phyloP scores from a whole-genome alignment of 2,329 filamentous ascomycete species.

The Penicillium sp. region DNA sequence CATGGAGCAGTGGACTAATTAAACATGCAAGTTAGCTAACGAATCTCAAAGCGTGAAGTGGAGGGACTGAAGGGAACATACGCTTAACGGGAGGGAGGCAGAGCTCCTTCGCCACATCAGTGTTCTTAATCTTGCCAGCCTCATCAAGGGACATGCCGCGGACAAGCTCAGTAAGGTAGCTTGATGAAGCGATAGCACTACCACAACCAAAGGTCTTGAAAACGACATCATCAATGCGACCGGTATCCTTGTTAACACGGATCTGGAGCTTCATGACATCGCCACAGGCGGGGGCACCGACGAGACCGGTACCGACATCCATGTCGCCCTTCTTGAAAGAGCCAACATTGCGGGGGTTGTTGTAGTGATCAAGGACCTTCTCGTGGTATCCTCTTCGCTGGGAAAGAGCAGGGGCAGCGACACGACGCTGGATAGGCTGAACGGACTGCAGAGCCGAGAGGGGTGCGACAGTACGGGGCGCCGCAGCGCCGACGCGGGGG shows the following conservation, averaged over 20 bases:
- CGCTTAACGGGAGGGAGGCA: conserved; percentile 88
- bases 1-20: conserved; percentile 83
- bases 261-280: conserved; percentile 96
- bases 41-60: background rate
- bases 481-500: conserved; percentile 54
- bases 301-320: conserved; percentile 87
- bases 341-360: conserved; percentile 74
- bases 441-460: conserved; percentile 45
- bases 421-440: conserved; percentile 39
- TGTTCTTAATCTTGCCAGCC: conserved; percentile 89
- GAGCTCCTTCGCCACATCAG: conserved; percentile 96
- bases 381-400: conserved; percentile 61
- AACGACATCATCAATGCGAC: conserved; percentile 90
- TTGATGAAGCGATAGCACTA: conserved; percentile 89
- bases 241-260: conserved; percentile 81
- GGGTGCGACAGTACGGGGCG: conserved; percentile 49
- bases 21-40: conserved; percentile 6
- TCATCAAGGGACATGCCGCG: conserved; percentile 96
- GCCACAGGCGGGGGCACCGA: conserved; percentile 85
- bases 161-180: conserved; percentile 92
- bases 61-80: conserved; percentile 49
- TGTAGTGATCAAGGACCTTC: conserved; percentile 82
- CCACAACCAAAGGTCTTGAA: conserved; percentile 99
- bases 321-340: conserved; percentile 75
- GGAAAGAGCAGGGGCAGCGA: conserved; percentile 32